Conservation (phyloP, 257 asterid genomes). For the Solanum ossicruentum region DNA sequence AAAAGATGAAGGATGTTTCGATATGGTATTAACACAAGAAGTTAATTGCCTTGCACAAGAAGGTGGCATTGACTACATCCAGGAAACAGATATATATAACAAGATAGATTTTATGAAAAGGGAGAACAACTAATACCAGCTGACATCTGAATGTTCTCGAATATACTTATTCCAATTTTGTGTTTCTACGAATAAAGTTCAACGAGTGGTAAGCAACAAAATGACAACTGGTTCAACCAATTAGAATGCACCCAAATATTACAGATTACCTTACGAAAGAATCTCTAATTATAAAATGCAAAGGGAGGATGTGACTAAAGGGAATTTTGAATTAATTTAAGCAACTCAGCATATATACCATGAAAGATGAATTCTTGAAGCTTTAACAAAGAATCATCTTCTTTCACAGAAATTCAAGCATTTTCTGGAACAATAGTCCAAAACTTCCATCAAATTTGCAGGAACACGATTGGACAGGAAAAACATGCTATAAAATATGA, state of each 20-base stretch:
- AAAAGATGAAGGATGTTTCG: not conserved
- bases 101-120: not conserved
- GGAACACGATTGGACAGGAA: not conserved
- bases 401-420: not conserved
- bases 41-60: not conserved
- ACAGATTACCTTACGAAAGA: not conserved
- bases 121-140: not conserved
- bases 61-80: not conserved
- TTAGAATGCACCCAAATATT: not conserved
- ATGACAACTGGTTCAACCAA: not conserved
- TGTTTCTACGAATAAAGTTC: not conserved
- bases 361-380: not conserved
- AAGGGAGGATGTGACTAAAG: not conserved
- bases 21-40: not conserved
- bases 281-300: not conserved
- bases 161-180: not conserved
- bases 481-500: not conserved
- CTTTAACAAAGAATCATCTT: not conserved
- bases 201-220: not conserved
- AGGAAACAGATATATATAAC: not conserved
- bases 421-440: not conserved
- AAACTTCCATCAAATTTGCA: not conserved
- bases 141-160: not conserved
- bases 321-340: not conserved
- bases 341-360: not conserved